Conservation (phyloP, 2,329 filamentous ascomycete species). For the Talaromyces sp. region DNA sequence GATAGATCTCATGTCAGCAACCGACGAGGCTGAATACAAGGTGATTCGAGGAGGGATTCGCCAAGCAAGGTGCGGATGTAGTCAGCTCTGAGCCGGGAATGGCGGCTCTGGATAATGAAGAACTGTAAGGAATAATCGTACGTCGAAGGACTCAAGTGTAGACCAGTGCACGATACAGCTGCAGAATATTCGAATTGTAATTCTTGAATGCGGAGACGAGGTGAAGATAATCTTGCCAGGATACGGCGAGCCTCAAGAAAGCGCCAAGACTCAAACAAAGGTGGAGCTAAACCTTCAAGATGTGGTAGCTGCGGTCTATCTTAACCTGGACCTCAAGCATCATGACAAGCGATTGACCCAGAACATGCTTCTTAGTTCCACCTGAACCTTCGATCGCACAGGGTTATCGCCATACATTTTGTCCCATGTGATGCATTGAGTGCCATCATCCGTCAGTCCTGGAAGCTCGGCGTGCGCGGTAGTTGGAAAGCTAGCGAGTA, state of each 20-base stretch:
- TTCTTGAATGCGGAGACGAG: background rate
- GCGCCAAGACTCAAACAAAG: conserved; percentile 1
- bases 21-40: background rate
- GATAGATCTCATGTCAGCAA: background rate
- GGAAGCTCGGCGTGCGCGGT: conserved; percentile 7
- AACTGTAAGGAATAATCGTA: background rate
- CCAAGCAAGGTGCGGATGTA: background rate
- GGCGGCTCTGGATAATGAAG: background rate
- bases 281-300: conserved; percentile 2
- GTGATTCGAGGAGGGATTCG: background rate
- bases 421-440: conserved; percentile 14
- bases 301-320: background rate
- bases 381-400: background rate
- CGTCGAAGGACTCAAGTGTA: background rate
- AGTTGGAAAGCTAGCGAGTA: background rate
- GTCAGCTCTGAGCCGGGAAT: background rate
- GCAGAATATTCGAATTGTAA: background rate
- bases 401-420: background rate
- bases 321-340: background rate
- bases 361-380: background rate
- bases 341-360: background rate
- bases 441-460: background rate
- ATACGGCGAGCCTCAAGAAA: background rate
- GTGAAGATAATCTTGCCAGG: background rate
- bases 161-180: background rate